A percentile compares a stretch with the other conserved stretches of the same genome.
These are phyloP conservation scores for Cudoniella acicularis DNA, from an alignment of 495 filamentous ascomycete genomes.

Conservation along the genomic window DNA sequence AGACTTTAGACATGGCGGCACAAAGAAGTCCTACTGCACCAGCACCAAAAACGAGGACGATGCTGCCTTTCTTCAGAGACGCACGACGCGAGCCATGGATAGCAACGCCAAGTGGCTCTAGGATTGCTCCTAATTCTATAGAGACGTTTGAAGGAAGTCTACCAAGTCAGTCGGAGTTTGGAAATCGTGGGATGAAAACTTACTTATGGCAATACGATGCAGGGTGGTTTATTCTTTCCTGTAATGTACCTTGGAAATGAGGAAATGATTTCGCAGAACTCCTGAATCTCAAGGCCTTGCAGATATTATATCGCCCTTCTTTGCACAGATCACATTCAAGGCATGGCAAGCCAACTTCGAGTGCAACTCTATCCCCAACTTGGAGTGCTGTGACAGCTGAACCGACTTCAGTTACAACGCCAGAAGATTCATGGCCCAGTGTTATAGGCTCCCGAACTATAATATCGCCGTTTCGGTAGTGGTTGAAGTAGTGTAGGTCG, in stretches of 20 bases:
- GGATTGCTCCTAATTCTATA: constrained; percentile 65
- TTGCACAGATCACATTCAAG: constrained; percentile 61
- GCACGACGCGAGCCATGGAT: constrained; percentile 70
- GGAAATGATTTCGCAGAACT: constrained; percentile 75
- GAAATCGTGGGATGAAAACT: constrained; percentile 16
- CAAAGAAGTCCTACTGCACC: constrained; percentile 77
- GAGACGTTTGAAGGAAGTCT: constrained; percentile 60
- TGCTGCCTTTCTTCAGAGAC: constrained; percentile 43
- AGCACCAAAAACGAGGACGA: constrained; percentile 74
- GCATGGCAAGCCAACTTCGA: constrained; percentile 84
- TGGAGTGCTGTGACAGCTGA: constrained; percentile 38
- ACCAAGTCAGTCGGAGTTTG: constrained; percentile 29
- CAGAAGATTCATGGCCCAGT: constrained; percentile 60
- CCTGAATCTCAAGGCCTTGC: constrained; percentile 71
- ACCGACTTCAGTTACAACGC: constrained; percentile 52
- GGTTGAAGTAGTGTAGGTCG: constrained; percentile 65
- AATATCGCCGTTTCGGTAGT: constrained; percentile 66
- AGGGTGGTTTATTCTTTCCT: constrained; percentile 74
- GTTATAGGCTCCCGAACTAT: constrained; percentile 59
- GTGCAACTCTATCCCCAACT: constrained; percentile 69
- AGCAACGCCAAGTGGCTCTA: constrained; percentile 77
- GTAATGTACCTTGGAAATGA: constrained; percentile 79
- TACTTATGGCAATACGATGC: constrained; percentile 63
- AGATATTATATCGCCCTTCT: constrained; percentile 80
- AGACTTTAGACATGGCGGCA: constrained; percentile 61